Conservation (phyloP, 306 rosid genomes). For the Vachellia pachyceras region DNA sequence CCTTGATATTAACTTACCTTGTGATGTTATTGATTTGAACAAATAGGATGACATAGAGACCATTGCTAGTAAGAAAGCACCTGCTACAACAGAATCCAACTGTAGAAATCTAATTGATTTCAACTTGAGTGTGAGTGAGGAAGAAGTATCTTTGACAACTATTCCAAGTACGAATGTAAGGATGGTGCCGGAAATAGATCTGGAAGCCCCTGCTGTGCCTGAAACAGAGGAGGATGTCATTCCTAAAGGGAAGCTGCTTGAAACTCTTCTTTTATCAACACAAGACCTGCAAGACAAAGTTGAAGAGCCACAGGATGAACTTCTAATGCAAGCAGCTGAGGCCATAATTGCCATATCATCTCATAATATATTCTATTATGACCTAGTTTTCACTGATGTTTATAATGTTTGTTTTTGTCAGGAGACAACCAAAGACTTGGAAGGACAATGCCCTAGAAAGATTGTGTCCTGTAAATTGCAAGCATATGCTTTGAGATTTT, state of each 20-base stretch:
- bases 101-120: slow-evolving; percentile 72
- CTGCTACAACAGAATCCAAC: slow-evolving; percentile 44
- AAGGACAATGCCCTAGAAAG: no score
- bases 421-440: no score
- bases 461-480: no score
- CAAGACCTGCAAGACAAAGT: slow-evolving; percentile 37
- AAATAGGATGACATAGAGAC: slow-evolving; percentile 44
- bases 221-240: slow-evolving; percentile 58
- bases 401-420: no score
- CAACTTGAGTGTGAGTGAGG: slow-evolving; percentile 73
- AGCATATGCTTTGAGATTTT: no score
- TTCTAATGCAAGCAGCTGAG: slow-evolving; percentile 72
- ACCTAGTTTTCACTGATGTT: no score
- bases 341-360: slow-evolving; percentile 80
- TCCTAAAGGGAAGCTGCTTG: slow-evolving; percentile 51
- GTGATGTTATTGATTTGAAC: slow-evolving; percentile 63
- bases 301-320: slow-evolving; percentile 57
- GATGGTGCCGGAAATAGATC: slow-evolving; percentile 61
- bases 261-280: slow-evolving; percentile 38
- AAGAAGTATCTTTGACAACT: slow-evolving; percentile 65
- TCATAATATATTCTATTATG: no score
- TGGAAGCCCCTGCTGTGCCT: slow-evolving; percentile 67
- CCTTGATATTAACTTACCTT: slow-evolving; percentile 87
- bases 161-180: slow-evolving; percentile 44
- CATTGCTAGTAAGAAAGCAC: slow-evolving; percentile 43